Conservation (phyloP, 163 green algal genomes). For the Scenedesmus sp. region DNA sequence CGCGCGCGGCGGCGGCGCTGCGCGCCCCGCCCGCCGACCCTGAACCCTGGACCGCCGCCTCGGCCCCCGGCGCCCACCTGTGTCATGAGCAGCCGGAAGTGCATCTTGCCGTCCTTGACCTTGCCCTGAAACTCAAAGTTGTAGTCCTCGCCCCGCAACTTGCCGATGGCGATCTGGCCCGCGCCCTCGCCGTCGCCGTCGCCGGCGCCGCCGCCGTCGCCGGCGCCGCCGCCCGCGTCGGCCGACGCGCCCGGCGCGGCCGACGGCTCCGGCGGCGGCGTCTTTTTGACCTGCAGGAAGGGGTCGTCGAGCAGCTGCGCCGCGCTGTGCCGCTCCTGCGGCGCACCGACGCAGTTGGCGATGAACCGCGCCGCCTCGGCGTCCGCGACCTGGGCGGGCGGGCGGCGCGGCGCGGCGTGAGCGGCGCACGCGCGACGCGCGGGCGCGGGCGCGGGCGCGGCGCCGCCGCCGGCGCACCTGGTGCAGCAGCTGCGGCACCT, state of each 20-base stretch:
- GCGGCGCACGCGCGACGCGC: too few relatives aligned
- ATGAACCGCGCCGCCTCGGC: conserved; percentile 59
- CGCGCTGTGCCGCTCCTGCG: conserved; percentile 66
- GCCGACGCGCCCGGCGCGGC: not conserved
- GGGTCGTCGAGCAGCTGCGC: conserved; percentile 76
- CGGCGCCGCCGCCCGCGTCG: not conserved
- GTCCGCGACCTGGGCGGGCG: conserved; percentile 34
- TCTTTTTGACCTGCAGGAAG: conserved; percentile 53
- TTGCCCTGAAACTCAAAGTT: conserved; percentile 87
- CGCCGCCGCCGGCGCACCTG: too few relatives aligned
- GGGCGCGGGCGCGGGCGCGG: too few relatives aligned
- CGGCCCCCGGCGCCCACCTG: conserved; percentile 45
- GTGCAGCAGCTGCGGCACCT: conserved; percentile 65
- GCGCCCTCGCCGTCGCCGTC: conserved; percentile 13
- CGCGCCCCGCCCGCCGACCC: too few relatives aligned
- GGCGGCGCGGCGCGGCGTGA: too few relatives aligned
- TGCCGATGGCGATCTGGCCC: conserved; percentile 67
- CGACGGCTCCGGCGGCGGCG: conserved; percentile 12
- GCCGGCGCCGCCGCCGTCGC: not conserved
- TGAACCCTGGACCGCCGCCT: too few relatives aligned
- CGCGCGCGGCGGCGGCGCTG: too few relatives aligned
- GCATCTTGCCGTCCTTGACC: conserved; percentile 77
- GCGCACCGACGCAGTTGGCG: conserved; percentile 66
- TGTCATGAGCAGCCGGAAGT: conserved; percentile 86
- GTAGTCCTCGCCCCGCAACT: conserved; percentile 91